Evolutionary conservation across 2,329 filamentous ascomycete genomes (phyloP).

Genomic region (Xylaria sp.): DNA sequence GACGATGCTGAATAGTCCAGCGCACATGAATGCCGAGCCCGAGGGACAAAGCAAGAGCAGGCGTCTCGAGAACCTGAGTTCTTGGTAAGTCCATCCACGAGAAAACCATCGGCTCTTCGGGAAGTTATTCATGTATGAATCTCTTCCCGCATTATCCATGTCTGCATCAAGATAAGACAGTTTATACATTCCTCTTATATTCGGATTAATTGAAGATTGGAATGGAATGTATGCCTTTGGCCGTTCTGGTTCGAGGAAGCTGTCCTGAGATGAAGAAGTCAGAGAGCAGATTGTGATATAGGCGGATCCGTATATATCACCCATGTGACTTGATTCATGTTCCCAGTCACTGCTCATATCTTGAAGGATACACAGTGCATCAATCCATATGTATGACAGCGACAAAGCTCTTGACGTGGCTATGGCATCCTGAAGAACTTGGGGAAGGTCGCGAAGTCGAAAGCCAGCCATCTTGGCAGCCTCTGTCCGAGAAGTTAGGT

Average conservation of each 20-base stretch:
- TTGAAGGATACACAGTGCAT: slow-evolving; percentile 14
- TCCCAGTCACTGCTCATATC: slow-evolving; percentile 13
- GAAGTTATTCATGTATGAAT: background rate
- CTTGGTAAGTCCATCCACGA: slow-evolving; percentile 17
- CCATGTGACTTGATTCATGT: slow-evolving; percentile 13
- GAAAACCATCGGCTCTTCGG: slow-evolving; percentile 20
- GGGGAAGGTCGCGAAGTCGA: slow-evolving; percentile 45
- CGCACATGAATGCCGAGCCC: slow-evolving; percentile 9
- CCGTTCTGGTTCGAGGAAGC: slow-evolving; percentile 10
- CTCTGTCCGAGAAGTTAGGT: slow-evolving; percentile 4
- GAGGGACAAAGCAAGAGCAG: slow-evolving; percentile 10
- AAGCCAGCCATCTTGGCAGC: slow-evolving; percentile 4
- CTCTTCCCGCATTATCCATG: slow-evolving; percentile 5
- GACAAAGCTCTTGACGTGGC: slow-evolving; percentile 4
- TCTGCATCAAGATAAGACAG: slow-evolving; percentile 19
- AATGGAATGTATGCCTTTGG: slow-evolving; percentile 6
- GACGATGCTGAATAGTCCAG: slow-evolving; percentile 1
- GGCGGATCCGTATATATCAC: slow-evolving; percentile 10
- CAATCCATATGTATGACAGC: slow-evolving; percentile 19
- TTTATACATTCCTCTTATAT: slow-evolving; percentile 5
- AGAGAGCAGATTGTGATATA: slow-evolving; percentile 21
- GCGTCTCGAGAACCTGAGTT: slow-evolving; percentile 18
- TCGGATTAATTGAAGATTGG: slow-evolving; percentile 1
- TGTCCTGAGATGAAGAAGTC: background rate
- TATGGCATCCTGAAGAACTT: slow-evolving; percentile 19